Percentiles rank a stretch among this genome's conserved stretches.
phyloP scores from a whole-genome alignment of 73 alveolate genomes.

The Paramecium sonneborni region DNA sequence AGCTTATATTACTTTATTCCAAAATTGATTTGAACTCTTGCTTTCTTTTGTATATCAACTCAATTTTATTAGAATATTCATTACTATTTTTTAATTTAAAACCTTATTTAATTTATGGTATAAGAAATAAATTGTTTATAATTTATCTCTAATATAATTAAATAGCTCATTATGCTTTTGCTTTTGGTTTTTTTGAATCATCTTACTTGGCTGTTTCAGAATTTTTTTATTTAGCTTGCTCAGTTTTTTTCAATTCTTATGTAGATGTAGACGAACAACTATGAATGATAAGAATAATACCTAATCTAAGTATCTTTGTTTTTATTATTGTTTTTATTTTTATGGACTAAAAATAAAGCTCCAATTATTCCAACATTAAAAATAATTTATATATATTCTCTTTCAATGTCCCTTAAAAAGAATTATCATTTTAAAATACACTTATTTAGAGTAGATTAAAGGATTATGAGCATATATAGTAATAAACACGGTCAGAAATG shows the following conservation, averaged over 20 bases:
- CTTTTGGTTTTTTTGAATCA: not conserved
- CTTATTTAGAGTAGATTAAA: not conserved
- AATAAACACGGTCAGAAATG: not conserved
- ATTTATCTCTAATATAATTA: not conserved
- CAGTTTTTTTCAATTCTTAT: not conserved
- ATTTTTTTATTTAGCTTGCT: not conserved
- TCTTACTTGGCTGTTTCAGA: not conserved
- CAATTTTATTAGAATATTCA: not conserved
- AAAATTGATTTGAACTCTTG: not conserved
- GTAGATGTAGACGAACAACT: too few relatives aligned
- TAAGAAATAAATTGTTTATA: not conserved
- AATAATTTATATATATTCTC: not conserved
- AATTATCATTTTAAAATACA: not conserved
- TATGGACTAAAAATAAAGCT: not conserved
- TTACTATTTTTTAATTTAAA: not conserved
- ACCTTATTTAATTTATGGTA: not conserved
- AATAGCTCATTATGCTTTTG: not conserved
- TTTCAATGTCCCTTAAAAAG: not conserved
- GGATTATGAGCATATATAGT: constrained; percentile 12
- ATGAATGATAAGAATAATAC: not conserved
- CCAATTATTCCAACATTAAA: not conserved
- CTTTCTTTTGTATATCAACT: not conserved
- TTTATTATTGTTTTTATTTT: not conserved
- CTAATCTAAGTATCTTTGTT: not conserved
- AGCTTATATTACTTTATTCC: constrained; percentile 60